phyloP scores from a whole-genome alignment of 2,329 filamentous ascomycete genomes.

The Zymoseptoria ardabiliae region DNA sequence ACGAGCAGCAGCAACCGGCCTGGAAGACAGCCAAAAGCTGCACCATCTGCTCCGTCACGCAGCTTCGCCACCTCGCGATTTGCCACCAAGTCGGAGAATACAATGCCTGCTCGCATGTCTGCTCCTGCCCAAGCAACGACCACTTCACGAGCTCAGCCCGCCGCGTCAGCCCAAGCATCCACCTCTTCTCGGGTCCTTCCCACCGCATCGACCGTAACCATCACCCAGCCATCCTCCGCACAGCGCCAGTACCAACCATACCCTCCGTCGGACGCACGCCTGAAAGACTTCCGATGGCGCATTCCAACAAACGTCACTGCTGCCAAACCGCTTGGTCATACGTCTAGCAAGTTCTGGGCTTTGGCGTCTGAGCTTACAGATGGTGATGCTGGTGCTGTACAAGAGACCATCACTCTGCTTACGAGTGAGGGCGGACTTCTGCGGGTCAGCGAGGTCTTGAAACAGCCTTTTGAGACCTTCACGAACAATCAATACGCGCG shows the following conservation, averaged over 20 bases:
- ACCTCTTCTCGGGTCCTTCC: neutral
- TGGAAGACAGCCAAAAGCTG: no score
- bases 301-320: neutral
- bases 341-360: conserved; percentile 14
- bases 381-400: conserved; percentile 8
- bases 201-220: neutral
- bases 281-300: neutral
- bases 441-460: conserved; percentile 15
- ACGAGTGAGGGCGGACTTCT: conserved; percentile 17
- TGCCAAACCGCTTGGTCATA: neutral
- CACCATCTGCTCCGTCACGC: no score
- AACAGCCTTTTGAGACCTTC: conserved; percentile 4
- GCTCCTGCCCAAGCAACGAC: no score
- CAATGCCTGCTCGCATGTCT: no score
- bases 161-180: no score
- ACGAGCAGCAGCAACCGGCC: no score
- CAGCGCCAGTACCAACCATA: neutral
- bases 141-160: no score
- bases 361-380: conserved; percentile 14
- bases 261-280: neutral
- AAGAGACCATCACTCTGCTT: conserved; percentile 20
- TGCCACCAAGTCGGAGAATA: no score
- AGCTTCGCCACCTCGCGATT: no score
- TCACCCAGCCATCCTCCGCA: neutral
- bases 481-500: conserved; percentile 4